A percentile compares a stretch with the other conserved stretches of the same genome.
Evolutionary conservation across 75 land plant genomes (phyloP).

Genomic region (Cupressus sempervirens): DNA sequence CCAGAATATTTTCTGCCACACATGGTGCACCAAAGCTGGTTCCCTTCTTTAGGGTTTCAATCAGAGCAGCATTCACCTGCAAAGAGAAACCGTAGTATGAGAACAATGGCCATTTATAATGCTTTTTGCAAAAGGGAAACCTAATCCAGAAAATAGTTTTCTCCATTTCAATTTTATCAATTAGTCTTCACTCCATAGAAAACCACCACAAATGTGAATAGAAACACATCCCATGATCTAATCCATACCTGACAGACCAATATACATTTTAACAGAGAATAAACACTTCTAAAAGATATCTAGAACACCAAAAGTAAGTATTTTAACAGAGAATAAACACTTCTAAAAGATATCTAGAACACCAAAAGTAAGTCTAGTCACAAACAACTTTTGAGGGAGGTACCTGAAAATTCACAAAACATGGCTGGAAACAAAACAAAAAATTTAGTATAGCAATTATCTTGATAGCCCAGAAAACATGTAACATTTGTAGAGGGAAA

Average conservation of each 20-base stretch:
- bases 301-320: not conserved
- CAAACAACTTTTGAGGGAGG: not conserved
- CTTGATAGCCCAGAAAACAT: not conserved
- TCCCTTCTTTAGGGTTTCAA: constrained; percentile 88
- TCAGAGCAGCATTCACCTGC: constrained; percentile 89
- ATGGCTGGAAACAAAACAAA: not conserved
- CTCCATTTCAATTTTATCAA: not conserved
- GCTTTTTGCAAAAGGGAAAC: not conserved
- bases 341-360: not conserved
- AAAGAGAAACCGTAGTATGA: not conserved
- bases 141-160: not conserved
- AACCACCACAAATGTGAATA: not conserved
- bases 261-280: not conserved
- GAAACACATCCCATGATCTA: not conserved
- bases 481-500: not conserved
- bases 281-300: not conserved
- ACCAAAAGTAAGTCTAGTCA: not conserved
- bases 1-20: constrained; percentile 69
- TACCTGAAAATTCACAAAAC: not conserved
- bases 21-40: constrained; percentile 99
- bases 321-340: not conserved
- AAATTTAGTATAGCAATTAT: no score
- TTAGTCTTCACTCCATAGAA: not conserved
- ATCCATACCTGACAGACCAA: not conserved
- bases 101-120: not conserved